These are phyloP conservation scores for Saitozyma podzolica DNA, from an alignment of 768 basidiomycete genomes.

Conservation along the genomic window DNA sequence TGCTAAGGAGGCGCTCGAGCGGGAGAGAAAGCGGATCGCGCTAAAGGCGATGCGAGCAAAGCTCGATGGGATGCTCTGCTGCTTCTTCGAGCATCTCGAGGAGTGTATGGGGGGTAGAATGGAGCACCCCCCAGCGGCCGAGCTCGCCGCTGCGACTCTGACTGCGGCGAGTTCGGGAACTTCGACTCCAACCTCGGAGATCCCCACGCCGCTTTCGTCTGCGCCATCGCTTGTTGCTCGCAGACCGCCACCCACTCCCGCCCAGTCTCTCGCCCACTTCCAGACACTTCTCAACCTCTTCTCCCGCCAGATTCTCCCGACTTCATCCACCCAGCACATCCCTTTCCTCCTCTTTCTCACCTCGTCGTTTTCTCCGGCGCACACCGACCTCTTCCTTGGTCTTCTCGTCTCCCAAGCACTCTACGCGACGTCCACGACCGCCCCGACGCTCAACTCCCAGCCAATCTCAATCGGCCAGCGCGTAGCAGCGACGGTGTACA, in stretches of 20 bases:
- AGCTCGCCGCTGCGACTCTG: slow-evolving; percentile 34
- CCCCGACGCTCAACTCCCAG: slow-evolving; percentile 17
- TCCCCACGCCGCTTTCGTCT: slow-evolving; percentile 24
- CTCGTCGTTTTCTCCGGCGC: slow-evolving; percentile 82
- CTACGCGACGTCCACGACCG: slow-evolving; percentile 59
- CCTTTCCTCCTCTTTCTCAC: slow-evolving; percentile 97
- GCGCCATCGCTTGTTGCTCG: slow-evolving; percentile 17
- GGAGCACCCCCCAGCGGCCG: slow-evolving; percentile 21
- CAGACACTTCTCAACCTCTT: slow-evolving; percentile 87
- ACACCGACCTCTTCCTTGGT: slow-evolving; percentile 89
- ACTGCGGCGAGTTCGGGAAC: slow-evolving; percentile 25
- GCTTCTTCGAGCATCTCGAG: slow-evolving; percentile 83
- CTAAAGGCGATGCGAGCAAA: slow-evolving; percentile 82
- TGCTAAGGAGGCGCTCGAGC: slow-evolving; percentile 25
- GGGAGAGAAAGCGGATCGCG: slow-evolving; percentile 34
- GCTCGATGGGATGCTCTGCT: slow-evolving; percentile 79
- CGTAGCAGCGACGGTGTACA: slow-evolving; percentile 89
- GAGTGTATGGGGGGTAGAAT: slow-evolving; percentile 47
- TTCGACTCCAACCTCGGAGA: slow-evolving; percentile 38
- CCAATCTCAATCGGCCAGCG: slow-evolving; percentile 64
- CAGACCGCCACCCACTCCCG: slow-evolving; percentile 50
- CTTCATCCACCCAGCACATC: slow-evolving; percentile 95
- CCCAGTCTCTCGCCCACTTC: slow-evolving; percentile 65
- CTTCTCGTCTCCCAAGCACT: slow-evolving; percentile 90
- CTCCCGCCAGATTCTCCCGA: slow-evolving; percentile 86